These are phyloP conservation scores for Stemphylium lycopersici DNA, from an alignment of 2,329 filamentous ascomycete genomes.

Conservation along the genomic window DNA sequence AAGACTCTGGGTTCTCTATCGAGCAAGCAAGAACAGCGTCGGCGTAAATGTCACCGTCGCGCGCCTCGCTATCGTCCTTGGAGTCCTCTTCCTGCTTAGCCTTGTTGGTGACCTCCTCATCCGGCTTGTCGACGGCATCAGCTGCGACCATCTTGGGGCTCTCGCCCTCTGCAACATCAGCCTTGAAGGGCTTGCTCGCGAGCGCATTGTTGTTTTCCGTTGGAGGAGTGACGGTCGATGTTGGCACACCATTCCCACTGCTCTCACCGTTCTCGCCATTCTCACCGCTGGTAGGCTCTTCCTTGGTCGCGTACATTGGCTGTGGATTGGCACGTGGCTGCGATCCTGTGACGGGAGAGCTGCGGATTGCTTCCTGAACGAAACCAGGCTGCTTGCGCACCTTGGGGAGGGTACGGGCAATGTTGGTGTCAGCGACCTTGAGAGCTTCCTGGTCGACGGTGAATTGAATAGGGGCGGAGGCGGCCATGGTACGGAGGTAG, in stretches of 20 bases:
- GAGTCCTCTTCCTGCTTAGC: conserved; percentile 74
- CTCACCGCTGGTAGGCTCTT: conserved; percentile 49
- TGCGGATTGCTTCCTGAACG: conserved; percentile 20
- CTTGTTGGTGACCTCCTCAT: conserved; percentile 68
- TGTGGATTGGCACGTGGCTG: conserved; percentile 67
- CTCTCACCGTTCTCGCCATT: conserved; percentile 5
- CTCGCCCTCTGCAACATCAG: conserved; percentile 76
- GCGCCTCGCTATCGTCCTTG: conserved; percentile 71
- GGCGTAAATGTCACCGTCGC: conserved; percentile 93
- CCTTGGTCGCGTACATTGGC: conserved; percentile 67
- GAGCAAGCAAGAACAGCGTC: conserved; percentile 91
- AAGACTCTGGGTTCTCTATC: conserved; percentile 95
- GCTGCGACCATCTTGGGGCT: conserved; percentile 79
- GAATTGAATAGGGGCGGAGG: conserved; percentile 96
- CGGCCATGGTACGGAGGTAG: conserved; percentile 97
- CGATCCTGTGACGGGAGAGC: conserved; percentile 46
- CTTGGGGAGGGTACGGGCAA: conserved; percentile 65
- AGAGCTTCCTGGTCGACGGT: conserved; percentile 97
- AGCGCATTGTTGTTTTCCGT: conserved; percentile 57
- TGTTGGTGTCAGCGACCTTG: conserved; percentile 81
- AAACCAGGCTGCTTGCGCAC: conserved; percentile 68
- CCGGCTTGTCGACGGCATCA: conserved; percentile 66
- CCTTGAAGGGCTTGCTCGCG: conserved; percentile 73
- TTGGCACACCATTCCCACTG: conserved; percentile 67
- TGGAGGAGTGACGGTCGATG: conserved; percentile 67